Evolutionary conservation across 345 rosid genomes (phyloP), one percentile per base, ranked within the genome.

Genomic region (Turnera subulata): DNA sequence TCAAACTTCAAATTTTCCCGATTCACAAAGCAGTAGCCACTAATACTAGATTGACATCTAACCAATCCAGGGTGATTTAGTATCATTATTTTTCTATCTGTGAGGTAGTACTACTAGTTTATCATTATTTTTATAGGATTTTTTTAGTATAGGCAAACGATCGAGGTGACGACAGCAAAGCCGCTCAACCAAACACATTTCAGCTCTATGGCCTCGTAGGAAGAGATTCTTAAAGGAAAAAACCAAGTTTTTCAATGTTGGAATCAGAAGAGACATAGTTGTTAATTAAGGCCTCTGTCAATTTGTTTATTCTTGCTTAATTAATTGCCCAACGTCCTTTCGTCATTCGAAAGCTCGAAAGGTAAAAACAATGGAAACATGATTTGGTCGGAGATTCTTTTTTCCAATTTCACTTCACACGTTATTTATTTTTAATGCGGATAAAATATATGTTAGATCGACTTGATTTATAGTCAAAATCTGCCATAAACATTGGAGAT

Each of bases 91-190:
- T n/a, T n/a, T n/a, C n/a, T n/a, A n/a, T n/a, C n/a, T n/a, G n/a
- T n/a, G n/a, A n/a, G n/a, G n/a, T n/a, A n/a, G n/a, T n/a, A n/a
- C n/a, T 29, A 29, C 35, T 29, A 3, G 35, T 29, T 29, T 29
- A n/a, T n/a, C n/a, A n/a, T 29, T 29, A 29, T 29, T 29, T 29
- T n/a, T n/a, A n/a, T n/a, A n/a, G n/a, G n/a, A 29, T 29, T 29
- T 3, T 12, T 8, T 16, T 42, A 42, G 45, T 2, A 42, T 6
- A 42, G 45, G 15, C 45, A 42, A 29, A 29, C 8, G 35, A 29
- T 15, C 12, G 5, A 0, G 45, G 45, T 75, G 85, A 75, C 80
- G 68, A 55, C 67, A 72, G 76, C 78, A 62, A 38, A 37, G 50
- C 40, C 67, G 35, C 24, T 55, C 25, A 59, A 39, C 74, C 72